Evolutionary conservation across 169 alveolate species (phyloP).

Genomic region (Plasmodium coatneyi): DNA sequence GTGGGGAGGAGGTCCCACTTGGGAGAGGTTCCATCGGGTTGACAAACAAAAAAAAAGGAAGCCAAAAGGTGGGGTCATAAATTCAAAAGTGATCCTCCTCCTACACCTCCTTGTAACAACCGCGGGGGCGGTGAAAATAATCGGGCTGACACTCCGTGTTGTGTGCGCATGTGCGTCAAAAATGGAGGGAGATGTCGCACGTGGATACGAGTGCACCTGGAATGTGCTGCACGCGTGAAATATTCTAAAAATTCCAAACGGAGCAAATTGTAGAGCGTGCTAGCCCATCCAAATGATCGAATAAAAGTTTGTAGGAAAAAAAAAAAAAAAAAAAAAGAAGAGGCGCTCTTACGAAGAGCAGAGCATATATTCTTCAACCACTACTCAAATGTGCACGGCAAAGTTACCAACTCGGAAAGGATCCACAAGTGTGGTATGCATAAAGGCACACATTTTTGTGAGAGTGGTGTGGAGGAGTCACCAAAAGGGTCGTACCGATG

Average conservation of each 20-base stretch:
- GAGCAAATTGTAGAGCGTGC: neutral
- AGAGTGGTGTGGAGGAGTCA: neutral
- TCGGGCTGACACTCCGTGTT: neutral
- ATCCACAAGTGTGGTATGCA: neutral
- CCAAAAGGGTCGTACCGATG: neutral
- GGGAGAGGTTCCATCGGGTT: neutral
- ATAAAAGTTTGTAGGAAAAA: neutral
- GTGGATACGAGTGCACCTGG: neutral
- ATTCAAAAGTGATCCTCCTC: neutral
- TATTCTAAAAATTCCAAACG: neutral
- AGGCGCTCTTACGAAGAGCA: neutral
- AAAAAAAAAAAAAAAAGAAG: no score
- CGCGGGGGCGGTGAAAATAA: neutral
- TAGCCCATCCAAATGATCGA: neutral
- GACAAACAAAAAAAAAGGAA: neutral
- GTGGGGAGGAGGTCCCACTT: neutral
- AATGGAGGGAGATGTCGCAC: neutral
- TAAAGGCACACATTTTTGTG: neutral
- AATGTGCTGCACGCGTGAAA: neutral
- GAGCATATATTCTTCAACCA: neutral
- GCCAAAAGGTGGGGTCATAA: neutral
- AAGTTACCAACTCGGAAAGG: neutral
- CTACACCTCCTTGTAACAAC: neutral
- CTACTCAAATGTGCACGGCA: neutral
- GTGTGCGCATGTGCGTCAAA: neutral